Percentiles rank a stretch among this genome's conserved stretches.
These are phyloP conservation scores for Boletus huronensis DNA, from an alignment of 768 basidiomycete species.

Conservation along the genomic window DNA sequence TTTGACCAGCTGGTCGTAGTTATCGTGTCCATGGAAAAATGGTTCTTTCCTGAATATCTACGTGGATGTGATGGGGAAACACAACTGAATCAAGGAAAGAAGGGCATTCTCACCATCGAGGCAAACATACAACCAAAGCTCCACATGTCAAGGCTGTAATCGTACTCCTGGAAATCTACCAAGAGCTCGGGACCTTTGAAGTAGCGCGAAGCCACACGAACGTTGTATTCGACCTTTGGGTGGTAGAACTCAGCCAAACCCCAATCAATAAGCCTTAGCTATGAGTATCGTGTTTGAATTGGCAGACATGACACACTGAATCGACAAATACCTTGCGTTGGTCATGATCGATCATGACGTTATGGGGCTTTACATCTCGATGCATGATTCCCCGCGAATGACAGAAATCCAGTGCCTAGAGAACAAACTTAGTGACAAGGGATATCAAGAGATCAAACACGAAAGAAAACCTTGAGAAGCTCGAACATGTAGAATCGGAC, in stretches of 20 bases:
- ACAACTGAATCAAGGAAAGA: neutral
- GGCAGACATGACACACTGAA: conserved; percentile 6
- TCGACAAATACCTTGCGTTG: conserved; percentile 70
- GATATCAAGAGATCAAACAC: conserved; percentile 1
- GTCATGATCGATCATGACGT: conserved; percentile 99
- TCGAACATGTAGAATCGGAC: conserved; percentile 97
- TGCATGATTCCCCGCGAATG: conserved; percentile 99
- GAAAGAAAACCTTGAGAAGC: conserved; percentile 71
- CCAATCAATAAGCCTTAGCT: conserved; percentile 98
- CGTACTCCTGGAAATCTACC: conserved; percentile 98
- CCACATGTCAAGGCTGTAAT: conserved; percentile 99
- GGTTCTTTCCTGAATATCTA: conserved; percentile 99
- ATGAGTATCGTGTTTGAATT: conserved; percentile 15
- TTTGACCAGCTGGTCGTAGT: conserved; percentile 97
- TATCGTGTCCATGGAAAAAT: conserved; percentile 99
- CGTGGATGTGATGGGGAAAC: neutral
- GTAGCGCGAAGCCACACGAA: conserved; percentile 94
- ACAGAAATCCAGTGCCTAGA: conserved; percentile 90
- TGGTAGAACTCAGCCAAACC: conserved; percentile 98
- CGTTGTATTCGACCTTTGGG: conserved; percentile 96
- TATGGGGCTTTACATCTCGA: conserved; percentile 97
- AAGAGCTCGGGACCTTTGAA: conserved; percentile 97
- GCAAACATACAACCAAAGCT: conserved; percentile 99
- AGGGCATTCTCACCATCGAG: conserved; percentile 70
- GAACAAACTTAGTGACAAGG: neutral